Percentiles rank a stretch among this genome's conserved stretches.
Evolutionary conservation across 805 yeast species (phyloP).

Genomic region (Clavispora santaluciae): DNA sequence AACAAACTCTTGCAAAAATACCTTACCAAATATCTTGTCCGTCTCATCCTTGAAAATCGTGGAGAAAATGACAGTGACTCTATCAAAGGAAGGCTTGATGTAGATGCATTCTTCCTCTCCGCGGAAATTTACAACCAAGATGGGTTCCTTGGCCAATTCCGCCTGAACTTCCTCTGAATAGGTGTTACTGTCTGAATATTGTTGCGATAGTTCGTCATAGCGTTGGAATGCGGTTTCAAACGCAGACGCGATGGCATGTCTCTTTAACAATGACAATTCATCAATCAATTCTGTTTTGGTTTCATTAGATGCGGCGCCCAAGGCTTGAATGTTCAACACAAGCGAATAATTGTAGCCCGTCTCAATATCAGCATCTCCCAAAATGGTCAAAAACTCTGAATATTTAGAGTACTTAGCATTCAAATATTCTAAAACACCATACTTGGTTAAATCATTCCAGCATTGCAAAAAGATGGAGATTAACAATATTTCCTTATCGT

Average conservation of each 20-base stretch:
- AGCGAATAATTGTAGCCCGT: slow-evolving; percentile 79
- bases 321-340: slow-evolving; percentile 51
- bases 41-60: slow-evolving; percentile 96
- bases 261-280: slow-evolving; percentile 70
- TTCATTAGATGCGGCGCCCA: slow-evolving; percentile 38
- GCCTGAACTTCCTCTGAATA: slow-evolving; percentile 41
- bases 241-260: slow-evolving; percentile 89
- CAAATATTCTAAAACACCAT: slow-evolving; percentile 58
- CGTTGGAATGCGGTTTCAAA: slow-evolving; percentile 80
- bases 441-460: slow-evolving; percentile 64
- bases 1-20: slow-evolving; percentile 87
- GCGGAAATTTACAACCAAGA: slow-evolving; percentile 74
- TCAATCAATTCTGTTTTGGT: slow-evolving; percentile 49
- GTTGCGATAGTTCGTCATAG: slow-evolving; percentile 62
- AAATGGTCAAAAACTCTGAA: slow-evolving; percentile 30
- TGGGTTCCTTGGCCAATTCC: slow-evolving; percentile 48
- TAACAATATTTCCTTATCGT: slow-evolving; percentile 57
- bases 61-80: slow-evolving; percentile 94
- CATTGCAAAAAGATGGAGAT: slow-evolving; percentile 72
- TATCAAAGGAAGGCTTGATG: slow-evolving; percentile 87
- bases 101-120: slow-evolving; percentile 83
- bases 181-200: slow-evolving; percentile 38
- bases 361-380: slow-evolving; percentile 45
- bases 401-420: slow-evolving; percentile 43
- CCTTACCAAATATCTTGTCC: slow-evolving; percentile 85